phyloP scores from a whole-genome alignment of 805 yeast species.

The Metschnikowia picachoensis region DNA sequence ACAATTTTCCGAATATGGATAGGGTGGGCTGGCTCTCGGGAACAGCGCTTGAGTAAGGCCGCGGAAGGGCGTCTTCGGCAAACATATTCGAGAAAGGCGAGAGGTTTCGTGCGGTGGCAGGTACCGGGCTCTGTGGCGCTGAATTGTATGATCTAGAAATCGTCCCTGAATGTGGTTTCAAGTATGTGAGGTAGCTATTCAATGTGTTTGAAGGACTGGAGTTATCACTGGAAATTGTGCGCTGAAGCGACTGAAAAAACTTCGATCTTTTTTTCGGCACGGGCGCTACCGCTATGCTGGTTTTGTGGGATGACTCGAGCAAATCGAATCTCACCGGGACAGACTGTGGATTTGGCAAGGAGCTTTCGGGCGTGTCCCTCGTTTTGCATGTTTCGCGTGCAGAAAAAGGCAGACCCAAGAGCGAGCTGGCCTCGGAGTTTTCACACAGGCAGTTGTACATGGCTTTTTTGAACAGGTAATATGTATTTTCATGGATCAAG shows the following conservation, averaged over 20 bases:
- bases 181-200: constrained; percentile 4
- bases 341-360: background rate
- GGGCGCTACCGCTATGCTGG: constrained; percentile 7
- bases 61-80: constrained; percentile 5
- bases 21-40: constrained; percentile 10
- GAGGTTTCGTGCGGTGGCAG: constrained; percentile 5
- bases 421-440: too few relatives aligned
- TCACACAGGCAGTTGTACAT: background rate
- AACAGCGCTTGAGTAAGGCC: constrained; percentile 8
- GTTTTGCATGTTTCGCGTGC: background rate
- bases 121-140: constrained; percentile 15
- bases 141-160: constrained; percentile 12
- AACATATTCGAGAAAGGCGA: constrained; percentile 5
- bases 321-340: background rate
- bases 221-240: constrained; percentile 10
- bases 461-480: constrained; percentile 13
- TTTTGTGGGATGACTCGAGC: background rate
- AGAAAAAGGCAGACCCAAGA: too few relatives aligned
- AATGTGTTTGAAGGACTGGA: constrained; percentile 6
- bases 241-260: constrained; percentile 7
- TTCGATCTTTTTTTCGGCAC: constrained; percentile 12
- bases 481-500: constrained; percentile 34
- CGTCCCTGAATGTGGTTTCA: constrained; percentile 8
- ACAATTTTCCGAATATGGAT: constrained; percentile 18
- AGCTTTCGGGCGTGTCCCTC: too few relatives aligned